Percentiles rank a stretch among this genome's conserved stretches.
Conservation (phyloP, 2,329 filamentous ascomycete genomes). For the Graphium sp. region DNA sequence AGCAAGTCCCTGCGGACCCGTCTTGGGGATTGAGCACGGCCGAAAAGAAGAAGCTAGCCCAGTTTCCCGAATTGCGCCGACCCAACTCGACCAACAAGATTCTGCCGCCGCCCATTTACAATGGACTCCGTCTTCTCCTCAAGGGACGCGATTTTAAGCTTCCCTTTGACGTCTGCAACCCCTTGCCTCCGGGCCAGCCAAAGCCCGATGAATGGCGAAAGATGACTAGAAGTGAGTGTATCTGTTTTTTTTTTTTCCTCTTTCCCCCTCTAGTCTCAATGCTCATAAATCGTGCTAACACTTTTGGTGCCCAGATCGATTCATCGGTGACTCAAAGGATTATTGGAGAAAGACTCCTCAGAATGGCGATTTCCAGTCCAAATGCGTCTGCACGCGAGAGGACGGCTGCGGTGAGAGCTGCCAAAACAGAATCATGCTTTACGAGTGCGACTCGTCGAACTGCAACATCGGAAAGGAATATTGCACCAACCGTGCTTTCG, state of each 20-base stretch:
- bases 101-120: constrained; percentile 66
- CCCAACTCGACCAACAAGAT: constrained; percentile 32
- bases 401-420: constrained; percentile 79
- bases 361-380: constrained; percentile 56
- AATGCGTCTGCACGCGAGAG: constrained; percentile 62
- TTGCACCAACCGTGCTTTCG: constrained; percentile 81
- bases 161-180: constrained; percentile 79
- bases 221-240: constrained; percentile 67
- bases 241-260: neutral
- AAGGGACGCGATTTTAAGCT: constrained; percentile 70
- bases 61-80: constrained; percentile 26
- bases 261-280: neutral
- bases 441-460: constrained; percentile 85
- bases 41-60: constrained; percentile 33
- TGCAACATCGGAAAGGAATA: constrained; percentile 59
- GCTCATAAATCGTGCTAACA: constrained; percentile 14
- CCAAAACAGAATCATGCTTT: constrained; percentile 92
- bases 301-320: too few species aligned
- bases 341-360: constrained; percentile 69
- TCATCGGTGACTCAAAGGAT: constrained; percentile 67
- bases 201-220: constrained; percentile 90
- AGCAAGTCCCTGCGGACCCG: constrained; percentile 36
- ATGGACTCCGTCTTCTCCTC: constrained; percentile 53
- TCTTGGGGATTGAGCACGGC: constrained; percentile 26
- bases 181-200: constrained; percentile 67